Evolutionary conservation across 179 eudicot species (phyloP), one percentile per base, ranked within the genome.

Genomic region (Silene coronaria): DNA sequence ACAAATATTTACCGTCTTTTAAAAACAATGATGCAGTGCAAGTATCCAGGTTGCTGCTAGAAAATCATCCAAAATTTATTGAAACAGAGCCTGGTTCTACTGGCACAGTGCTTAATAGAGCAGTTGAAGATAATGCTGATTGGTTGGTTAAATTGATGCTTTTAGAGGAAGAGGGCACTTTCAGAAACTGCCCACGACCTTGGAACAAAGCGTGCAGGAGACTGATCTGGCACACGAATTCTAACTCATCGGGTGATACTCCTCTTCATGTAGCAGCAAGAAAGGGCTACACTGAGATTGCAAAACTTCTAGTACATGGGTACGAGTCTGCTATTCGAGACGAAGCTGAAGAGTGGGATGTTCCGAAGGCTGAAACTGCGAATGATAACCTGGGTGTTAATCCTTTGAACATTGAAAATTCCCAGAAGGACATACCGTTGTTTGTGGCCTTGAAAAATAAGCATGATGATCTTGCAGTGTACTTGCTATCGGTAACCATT

Each of bases 381-480:
- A 70, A 48, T 17, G 42, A 70, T 70, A 3, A 51, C 38, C 21
- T 70, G 42, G 61, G 61, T 70, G 61, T 48, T 46, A 24, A 4
- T 16, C 73, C 73, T 70, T 26, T 51, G 59, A 58, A 70, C 38
- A 70, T 70, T 27, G 61, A 48, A 61, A 70, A 70, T 48, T 51
- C 23, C 2, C 16, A 22, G 1, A 9, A 51, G 13, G 16, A 51
- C 21, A 26, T 70, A 24, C 73, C 73, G 9, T 48, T 70, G 27
- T 46, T 70, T 16, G 73, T 26, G 34, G 73, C 73, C 23, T 14
- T 48, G 0, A 48, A 48, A 16, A 51, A 51, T 8, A 70, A 51
- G 11, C 73, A 51, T 70, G 73, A 70, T 70, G 73, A 48, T 70
- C 14, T 51, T 26, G 73, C 38, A 48, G 73, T 48, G 2, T 70